Conservation (phyloP, 2,329 filamentous ascomycete species). For the Xylaria sp. region DNA sequence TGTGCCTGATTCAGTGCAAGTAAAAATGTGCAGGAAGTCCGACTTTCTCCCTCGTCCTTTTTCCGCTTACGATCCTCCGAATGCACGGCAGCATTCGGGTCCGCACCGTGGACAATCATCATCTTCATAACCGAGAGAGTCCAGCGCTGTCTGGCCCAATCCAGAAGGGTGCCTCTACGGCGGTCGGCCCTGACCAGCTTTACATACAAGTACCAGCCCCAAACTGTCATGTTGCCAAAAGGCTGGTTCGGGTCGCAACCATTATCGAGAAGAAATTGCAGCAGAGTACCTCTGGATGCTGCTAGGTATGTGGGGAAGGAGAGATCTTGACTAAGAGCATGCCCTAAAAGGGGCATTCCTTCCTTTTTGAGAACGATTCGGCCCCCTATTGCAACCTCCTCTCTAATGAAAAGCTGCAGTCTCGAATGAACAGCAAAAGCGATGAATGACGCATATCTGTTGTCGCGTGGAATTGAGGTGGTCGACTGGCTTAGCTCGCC, state of each 20-base stretch:
- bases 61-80: not conserved
- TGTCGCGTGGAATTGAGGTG: not conserved
- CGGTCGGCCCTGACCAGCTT: too few relatives aligned
- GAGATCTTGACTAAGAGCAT: constrained; percentile 6
- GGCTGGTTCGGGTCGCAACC: constrained; percentile 3
- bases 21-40: constrained; percentile 1
- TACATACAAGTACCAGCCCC: constrained; percentile 11
- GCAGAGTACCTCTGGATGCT: not conserved
- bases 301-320: too few relatives aligned
- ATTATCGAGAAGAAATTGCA: constrained; percentile 7
- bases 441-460: constrained; percentile 9
- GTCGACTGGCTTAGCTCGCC: too few relatives aligned
- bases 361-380: constrained; percentile 5
- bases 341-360: constrained; percentile 18
- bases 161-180: too few relatives aligned
- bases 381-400: constrained; percentile 5
- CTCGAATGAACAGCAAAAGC: constrained; percentile 9
- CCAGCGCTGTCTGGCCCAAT: too few relatives aligned
- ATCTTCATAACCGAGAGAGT: not conserved
- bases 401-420: constrained; percentile 5
- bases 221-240: constrained; percentile 9
- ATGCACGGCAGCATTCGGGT: constrained; percentile 3
- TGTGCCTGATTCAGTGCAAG: not conserved
- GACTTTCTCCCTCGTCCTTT: too few relatives aligned
- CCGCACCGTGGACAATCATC: constrained; percentile 3